Evolutionary conservation across 176 grass and related monocot species (phyloP).

Genomic region (Ananas comosus): DNA sequence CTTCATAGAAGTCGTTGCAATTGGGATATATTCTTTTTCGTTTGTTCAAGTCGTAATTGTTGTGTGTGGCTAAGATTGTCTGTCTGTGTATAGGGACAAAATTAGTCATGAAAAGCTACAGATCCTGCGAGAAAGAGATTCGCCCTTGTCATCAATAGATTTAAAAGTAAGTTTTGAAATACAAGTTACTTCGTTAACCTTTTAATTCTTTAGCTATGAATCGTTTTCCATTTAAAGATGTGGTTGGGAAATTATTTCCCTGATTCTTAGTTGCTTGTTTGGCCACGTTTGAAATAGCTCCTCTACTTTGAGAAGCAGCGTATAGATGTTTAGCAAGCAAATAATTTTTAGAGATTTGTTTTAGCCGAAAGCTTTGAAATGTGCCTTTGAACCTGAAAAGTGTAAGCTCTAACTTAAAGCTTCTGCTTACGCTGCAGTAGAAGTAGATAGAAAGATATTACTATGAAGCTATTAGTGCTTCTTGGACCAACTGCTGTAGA

Average conservation of each 20-base stretch:
- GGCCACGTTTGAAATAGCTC: neutral
- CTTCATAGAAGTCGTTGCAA: neutral
- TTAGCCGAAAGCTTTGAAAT: too few relatives aligned
- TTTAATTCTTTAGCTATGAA: neutral
- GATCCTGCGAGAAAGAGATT: conserved; percentile 16
- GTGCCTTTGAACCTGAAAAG: too few relatives aligned
- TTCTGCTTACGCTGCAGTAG: too few relatives aligned
- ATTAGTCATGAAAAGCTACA: conserved; percentile 16
- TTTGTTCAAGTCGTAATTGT: neutral
- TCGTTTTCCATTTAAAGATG: neutral
- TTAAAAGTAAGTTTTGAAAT: conserved; percentile 24
- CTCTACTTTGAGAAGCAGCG: neutral
- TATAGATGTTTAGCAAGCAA: neutral
- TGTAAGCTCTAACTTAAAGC: too few relatives aligned
- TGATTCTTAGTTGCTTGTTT: neutral
- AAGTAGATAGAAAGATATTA: too few relatives aligned
- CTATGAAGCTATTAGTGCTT: too few relatives aligned
- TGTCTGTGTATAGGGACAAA: conserved; percentile 18
- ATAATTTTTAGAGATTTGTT: too few relatives aligned
- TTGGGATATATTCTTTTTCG: neutral
- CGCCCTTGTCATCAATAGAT: conserved; percentile 23
- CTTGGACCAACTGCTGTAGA: too few relatives aligned
- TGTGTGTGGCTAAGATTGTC: neutral
- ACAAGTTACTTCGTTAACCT: neutral
- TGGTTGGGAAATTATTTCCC: neutral